Base-by-base conservation (phyloP, 805 yeast species). In the Zygosaccharomyces rouxii region DNA sequence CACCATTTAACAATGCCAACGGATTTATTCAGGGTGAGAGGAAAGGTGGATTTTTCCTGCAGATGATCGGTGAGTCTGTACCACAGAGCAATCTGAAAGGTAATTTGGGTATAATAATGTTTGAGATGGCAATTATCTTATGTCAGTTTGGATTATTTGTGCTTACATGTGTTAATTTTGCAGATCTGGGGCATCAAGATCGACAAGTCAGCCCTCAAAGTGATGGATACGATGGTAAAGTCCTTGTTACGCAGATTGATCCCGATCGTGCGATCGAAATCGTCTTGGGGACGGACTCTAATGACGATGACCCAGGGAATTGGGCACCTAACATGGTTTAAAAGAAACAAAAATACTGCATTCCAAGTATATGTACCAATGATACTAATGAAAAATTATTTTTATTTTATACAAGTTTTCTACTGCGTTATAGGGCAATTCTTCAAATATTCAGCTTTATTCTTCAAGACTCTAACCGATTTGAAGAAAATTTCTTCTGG, bases 401-500 rank as follows among this genome's bases (percentile, higher is more conserved):
- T 28, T 14, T 35, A 35, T 35, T 21, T 22, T 35, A 42, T 18
- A 33, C 11, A 18, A 33, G 11, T 21, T 16, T 16, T 29, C 60
- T 68, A 76, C 63, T 79, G 81, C 38, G 82, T 79, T 51, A 86
- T 84, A 43, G 94, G 92, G 68, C 94, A 86, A 62, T 74, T 80
- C 65, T 86, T 81, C 68, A 86, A 73, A 64, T 83, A 84, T 55
- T 83, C 87, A 30, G 87, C 90, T 72, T 94, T 94, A 64, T 84
- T 84, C 69, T 82, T 86, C 66, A 94, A 76, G 47, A 89, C 83
- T 66, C 92, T 79, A 44, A 94, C 86, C 52, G 92, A 81, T 68
- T 92, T 94, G 72, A 89, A 81, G 71, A 94, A 94, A 47, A 94
- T 89, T 71, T 92, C 98, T 60, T 88, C 96, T 19, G 99, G 97